Evolutionary conservation across 139 green algal genomes (phyloP).

Genomic region (Chlamydomonas sp.): DNA sequence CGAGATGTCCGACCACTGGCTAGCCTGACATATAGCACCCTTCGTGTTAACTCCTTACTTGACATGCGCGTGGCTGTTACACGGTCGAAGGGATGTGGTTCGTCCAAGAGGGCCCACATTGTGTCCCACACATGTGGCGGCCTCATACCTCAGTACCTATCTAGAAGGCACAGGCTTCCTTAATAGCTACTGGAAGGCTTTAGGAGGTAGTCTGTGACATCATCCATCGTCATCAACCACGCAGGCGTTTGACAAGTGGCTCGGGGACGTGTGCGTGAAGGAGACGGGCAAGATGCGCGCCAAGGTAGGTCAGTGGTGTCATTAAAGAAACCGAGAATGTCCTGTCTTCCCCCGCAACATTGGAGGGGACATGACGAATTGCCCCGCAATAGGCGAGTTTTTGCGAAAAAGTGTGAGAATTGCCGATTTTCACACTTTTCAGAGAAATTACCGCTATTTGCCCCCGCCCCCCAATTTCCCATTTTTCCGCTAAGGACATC

Average conservation of each 20-base stretch:
- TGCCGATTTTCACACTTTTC: too few species aligned
- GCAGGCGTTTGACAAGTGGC: background rate
- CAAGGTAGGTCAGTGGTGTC: background rate
- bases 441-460: too few species aligned
- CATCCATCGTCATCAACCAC: background rate
- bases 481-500: too few species aligned
- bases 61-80: too few species aligned
- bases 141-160: background rate
- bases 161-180: background rate
- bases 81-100: too few species aligned
- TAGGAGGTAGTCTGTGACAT: background rate
- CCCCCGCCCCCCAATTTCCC: too few species aligned
- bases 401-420: too few species aligned
- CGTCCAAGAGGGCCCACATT: background rate
- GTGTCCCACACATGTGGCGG: background rate
- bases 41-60: too few species aligned
- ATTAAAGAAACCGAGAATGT: background rate
- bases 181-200: background rate
- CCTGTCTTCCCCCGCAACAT: background rate
- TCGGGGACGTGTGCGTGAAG: background rate
- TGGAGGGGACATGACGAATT: too few species aligned
- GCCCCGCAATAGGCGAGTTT: too few species aligned
- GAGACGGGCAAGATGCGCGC: background rate
- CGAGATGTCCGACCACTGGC: too few species aligned
- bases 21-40: too few species aligned